Evolutionary conservation across 495 filamentous ascomycete genomes (phyloP).

Genomic region (Penicillium verhagenii): DNA sequence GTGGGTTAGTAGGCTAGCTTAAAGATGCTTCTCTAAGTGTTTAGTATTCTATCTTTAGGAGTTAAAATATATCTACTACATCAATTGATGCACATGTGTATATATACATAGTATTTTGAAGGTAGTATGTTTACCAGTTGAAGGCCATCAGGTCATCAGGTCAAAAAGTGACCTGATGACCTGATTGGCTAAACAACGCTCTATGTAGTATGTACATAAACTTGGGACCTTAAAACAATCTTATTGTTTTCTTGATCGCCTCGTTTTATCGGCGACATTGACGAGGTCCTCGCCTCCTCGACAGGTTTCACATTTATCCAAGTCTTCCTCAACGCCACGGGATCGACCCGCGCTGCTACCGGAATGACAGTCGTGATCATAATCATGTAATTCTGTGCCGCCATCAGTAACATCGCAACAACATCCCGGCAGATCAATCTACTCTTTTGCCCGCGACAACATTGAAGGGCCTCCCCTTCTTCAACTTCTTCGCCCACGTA

Average conservation of each 20-base stretch:
- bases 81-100: no score
- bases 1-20: background rate
- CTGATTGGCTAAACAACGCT: no score
- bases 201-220: no score
- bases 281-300: conserved; percentile 22
- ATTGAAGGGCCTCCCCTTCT: conserved; percentile 43
- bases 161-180: no score
- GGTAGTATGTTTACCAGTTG: no score
- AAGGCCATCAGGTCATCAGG: no score
- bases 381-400: conserved; percentile 31
- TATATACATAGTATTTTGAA: no score
- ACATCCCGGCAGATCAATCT: conserved; percentile 41
- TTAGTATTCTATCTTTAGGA: background rate
- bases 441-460: conserved; percentile 48
- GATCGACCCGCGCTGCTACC: conserved; percentile 17
- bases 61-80: no score
- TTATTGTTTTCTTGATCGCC: conserved; percentile 42
- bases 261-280: conserved; percentile 44
- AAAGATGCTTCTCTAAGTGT: background rate
- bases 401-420: conserved; percentile 33
- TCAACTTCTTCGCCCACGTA: conserved; percentile 33
- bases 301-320: conserved; percentile 35
- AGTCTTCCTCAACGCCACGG: conserved; percentile 27
- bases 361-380: conserved; percentile 32
- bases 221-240: no score